A percentile compares a stretch with the other conserved stretches of the same genome.
Conservation (phyloP, 495 filamentous ascomycete genomes). For the Penicillium crystallinum region DNA sequence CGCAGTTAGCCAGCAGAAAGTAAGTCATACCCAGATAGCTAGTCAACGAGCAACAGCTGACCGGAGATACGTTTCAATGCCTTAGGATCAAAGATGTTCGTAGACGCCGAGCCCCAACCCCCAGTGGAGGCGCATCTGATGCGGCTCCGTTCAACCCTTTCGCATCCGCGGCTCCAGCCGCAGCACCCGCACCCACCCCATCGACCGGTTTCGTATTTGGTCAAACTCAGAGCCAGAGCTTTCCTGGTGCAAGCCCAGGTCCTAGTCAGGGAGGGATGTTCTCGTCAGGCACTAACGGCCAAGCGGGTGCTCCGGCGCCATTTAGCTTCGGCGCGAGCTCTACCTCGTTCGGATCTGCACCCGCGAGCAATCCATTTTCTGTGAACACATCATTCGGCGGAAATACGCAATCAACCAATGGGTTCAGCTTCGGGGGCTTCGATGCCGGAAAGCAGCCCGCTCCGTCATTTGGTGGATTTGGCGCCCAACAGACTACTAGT, state of each 20-base stretch:
- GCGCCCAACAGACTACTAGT: constrained; percentile 10
- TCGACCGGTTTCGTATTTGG: constrained; percentile 41
- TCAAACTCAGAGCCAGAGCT: constrained; percentile 44
- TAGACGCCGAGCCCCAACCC: constrained; percentile 25
- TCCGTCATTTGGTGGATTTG: constrained; percentile 23
- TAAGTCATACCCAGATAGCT: constrained; percentile 30
- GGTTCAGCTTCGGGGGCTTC: constrained; percentile 22
- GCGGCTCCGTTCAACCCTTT: constrained; percentile 22
- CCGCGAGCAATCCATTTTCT: constrained; percentile 40
- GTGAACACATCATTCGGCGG: constrained; percentile 17
- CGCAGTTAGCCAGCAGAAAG: constrained; percentile 49
- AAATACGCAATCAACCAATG: constrained; percentile 11
- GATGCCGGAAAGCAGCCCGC: constrained; percentile 13
- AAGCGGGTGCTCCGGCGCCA: constrained; percentile 20
- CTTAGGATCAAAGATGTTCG: constrained; percentile 37
- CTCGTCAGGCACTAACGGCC: constrained; percentile 31
- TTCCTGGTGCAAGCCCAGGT: constrained; percentile 33
- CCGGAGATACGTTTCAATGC: neutral
- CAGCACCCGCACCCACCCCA: constrained; percentile 23
- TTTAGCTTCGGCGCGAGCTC: constrained; percentile 37
- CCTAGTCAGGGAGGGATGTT: constrained; percentile 32
- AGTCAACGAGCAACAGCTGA: constrained; percentile 2
- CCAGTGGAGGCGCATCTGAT: constrained; percentile 13
- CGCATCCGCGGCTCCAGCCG: constrained; percentile 27
- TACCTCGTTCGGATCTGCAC: constrained; percentile 16